Percentiles rank a stretch among this genome's conserved stretches.
Evolutionary conservation across 768 basidiomycete genomes (phyloP).

Genomic region (Rhizopogon sp.): DNA sequence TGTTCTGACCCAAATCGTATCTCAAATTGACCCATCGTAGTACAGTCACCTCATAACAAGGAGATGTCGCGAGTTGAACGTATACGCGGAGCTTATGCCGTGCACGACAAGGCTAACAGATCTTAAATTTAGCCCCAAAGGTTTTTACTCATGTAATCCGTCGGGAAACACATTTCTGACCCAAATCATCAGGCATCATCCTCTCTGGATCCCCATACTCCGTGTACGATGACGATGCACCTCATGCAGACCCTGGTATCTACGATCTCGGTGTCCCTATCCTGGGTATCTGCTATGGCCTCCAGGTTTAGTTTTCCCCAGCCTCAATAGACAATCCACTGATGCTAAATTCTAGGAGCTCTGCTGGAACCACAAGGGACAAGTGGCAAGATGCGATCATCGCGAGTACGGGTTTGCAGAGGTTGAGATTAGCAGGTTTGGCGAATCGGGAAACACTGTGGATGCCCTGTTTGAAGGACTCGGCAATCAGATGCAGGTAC

Average conservation of each 20-base stretch:
- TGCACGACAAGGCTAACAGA: conserved; percentile 90
- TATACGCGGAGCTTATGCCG: conserved; percentile 96
- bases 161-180: background rate
- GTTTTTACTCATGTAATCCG: conserved; percentile 33
- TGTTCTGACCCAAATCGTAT: background rate
- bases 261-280: conserved; percentile 88
- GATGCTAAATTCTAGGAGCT: conserved; percentile 64
- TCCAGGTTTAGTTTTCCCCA: conserved; percentile 61
- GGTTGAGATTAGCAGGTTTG: conserved; percentile 65
- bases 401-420: conserved; percentile 94
- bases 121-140: conserved; percentile 91
- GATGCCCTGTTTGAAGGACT: conserved; percentile 84
- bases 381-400: conserved; percentile 82
- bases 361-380: conserved; percentile 80
- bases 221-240: conserved; percentile 89
- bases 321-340: background rate
- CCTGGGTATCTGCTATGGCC: conserved; percentile 95
- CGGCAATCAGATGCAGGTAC: conserved; percentile 85
- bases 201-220: conserved; percentile 98
- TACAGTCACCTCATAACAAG: conserved; percentile 97
- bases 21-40: conserved; percentile 34
- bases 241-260: conserved; percentile 89
- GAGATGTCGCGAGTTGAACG: conserved; percentile 94
- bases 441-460: conserved; percentile 38
- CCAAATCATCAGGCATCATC: conserved; percentile 66